These are phyloP conservation scores for Globisporangium heterothallicum DNA, from an alignment of 352 stramenopile genomes.

Conservation along the genomic window DNA sequence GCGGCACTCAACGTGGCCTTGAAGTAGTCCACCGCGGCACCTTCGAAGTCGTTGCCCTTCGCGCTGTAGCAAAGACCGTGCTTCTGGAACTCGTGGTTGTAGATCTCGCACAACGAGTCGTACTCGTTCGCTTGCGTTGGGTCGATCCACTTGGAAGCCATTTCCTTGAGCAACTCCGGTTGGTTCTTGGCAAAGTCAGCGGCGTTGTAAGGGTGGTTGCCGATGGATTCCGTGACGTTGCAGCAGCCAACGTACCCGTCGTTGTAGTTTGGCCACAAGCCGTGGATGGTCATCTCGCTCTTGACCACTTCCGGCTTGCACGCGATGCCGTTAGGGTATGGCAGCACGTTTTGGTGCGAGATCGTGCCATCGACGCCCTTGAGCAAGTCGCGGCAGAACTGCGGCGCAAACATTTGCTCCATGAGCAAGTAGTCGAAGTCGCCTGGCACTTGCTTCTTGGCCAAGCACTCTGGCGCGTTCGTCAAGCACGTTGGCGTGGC, in stretches of 20 bases:
- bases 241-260: conserved; percentile 68
- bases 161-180: conserved; percentile 36
- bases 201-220: conserved; percentile 57
- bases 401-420: conserved; percentile 74
- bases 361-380: conserved; percentile 67
- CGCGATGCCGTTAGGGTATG: conserved; percentile 46
- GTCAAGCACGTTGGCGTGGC: conserved; percentile 58
- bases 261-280: conserved; percentile 74
- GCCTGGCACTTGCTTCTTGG: conserved; percentile 58
- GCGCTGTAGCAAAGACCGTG: conserved; percentile 76
- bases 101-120: conserved; percentile 64
- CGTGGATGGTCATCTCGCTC: conserved; percentile 69
- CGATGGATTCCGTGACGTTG: conserved; percentile 43
- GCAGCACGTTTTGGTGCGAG: conserved; percentile 72
- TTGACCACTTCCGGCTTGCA: conserved; percentile 42
- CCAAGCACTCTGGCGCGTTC: conserved; percentile 39
- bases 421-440: conserved; percentile 79
- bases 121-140: conserved; percentile 15
- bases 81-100: conserved; percentile 89
- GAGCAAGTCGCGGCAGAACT: conserved; percentile 80
- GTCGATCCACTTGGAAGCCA: conserved; percentile 65
- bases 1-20: conserved; percentile 39
- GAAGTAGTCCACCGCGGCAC: conserved; percentile 58
- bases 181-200: conserved; percentile 43
- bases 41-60: conserved; percentile 33